These are phyloP conservation scores for Davidsoniella australis DNA, from an alignment of 2,329 filamentous ascomycete species.

Conservation along the genomic window DNA sequence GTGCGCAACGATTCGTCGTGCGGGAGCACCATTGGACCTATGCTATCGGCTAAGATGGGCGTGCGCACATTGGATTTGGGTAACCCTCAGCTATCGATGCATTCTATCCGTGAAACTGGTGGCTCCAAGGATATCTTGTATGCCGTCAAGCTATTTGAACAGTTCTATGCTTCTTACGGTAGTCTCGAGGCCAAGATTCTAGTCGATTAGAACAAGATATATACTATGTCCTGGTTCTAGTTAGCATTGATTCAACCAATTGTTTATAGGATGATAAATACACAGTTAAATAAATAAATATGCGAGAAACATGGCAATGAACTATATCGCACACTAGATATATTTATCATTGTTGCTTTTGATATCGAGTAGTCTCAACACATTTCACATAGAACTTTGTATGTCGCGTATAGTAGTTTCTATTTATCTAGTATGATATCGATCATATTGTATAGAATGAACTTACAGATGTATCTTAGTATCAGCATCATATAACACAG, in stretches of 20 bases:
- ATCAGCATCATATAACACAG: too few species aligned
- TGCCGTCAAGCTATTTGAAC: conserved; percentile 69
- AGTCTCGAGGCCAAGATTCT: conserved; percentile 66
- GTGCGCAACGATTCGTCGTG: conserved; percentile 90
- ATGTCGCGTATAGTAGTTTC: too few species aligned
- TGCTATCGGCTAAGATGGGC: conserved; percentile 74
- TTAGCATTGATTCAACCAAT: too few species aligned
- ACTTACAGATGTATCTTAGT: too few species aligned
- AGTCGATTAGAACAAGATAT: conserved; percentile 41
- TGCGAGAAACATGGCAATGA: too few species aligned
- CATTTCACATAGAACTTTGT: too few species aligned
- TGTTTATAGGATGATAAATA: too few species aligned
- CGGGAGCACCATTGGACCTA: conserved; percentile 94
- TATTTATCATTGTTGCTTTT: too few species aligned
- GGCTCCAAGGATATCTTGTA: conserved; percentile 77
- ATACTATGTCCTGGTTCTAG: not conserved
- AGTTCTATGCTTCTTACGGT: conserved; percentile 77
- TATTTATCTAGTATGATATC: too few species aligned
- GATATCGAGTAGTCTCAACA: too few species aligned
- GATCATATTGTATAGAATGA: not conserved
- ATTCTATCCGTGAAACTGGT: conserved; percentile 86
- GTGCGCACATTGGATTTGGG: conserved; percentile 81
- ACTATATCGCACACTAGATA: too few species aligned
- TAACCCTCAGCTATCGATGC: conserved; percentile 91
- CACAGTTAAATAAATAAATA: too few species aligned